These are phyloP conservation scores for Trichocladium uniseriatum DNA, from an alignment of 495 filamentous ascomycete genomes.

Conservation along the genomic window DNA sequence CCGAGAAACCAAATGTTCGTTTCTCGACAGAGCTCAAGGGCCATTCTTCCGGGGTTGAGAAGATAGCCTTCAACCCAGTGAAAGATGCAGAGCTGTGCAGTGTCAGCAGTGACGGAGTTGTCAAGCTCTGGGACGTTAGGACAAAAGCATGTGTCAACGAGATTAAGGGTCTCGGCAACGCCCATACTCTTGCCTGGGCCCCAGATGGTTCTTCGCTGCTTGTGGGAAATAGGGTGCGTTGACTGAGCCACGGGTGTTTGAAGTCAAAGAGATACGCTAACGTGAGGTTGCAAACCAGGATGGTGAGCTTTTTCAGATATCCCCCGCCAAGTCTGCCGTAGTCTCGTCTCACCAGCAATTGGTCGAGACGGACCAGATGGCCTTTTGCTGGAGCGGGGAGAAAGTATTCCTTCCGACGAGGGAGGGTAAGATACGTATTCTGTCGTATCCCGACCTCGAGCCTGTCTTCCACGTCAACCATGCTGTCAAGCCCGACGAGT, in stretches of 20 bases:
- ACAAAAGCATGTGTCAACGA: conserved; percentile 69
- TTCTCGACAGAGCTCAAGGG: conserved; percentile 83
- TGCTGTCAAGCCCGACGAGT: conserved; percentile 26
- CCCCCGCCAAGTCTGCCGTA: conserved; percentile 40
- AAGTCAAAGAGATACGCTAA: not conserved
- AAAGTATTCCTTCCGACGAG: conserved; percentile 74
- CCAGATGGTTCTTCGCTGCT: conserved; percentile 77
- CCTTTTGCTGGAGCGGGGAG: conserved; percentile 67
- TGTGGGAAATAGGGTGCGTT: conserved; percentile 70
- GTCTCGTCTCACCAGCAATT: conserved; percentile 58
- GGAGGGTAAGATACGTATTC: conserved; percentile 72
- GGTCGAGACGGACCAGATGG: conserved; percentile 70
- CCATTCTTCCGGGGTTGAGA: conserved; percentile 67
- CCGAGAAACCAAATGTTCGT: conserved; percentile 68
- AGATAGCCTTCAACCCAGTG: conserved; percentile 80
- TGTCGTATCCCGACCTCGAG: conserved; percentile 57
- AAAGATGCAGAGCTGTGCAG: conserved; percentile 85
- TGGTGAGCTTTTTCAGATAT: conserved; percentile 60
- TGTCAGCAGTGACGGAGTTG: conserved; percentile 72
- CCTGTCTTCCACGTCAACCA: conserved; percentile 36
- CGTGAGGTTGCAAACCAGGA: conserved; percentile 37
- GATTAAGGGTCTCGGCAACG: conserved; percentile 70
- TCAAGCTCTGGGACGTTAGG: conserved; percentile 89
- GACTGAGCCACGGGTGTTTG: not conserved
- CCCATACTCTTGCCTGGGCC: conserved; percentile 76